These are phyloP conservation scores for Fraxinus quadrangulata DNA, from an alignment of 257 asterid species.

Conservation along the genomic window DNA sequence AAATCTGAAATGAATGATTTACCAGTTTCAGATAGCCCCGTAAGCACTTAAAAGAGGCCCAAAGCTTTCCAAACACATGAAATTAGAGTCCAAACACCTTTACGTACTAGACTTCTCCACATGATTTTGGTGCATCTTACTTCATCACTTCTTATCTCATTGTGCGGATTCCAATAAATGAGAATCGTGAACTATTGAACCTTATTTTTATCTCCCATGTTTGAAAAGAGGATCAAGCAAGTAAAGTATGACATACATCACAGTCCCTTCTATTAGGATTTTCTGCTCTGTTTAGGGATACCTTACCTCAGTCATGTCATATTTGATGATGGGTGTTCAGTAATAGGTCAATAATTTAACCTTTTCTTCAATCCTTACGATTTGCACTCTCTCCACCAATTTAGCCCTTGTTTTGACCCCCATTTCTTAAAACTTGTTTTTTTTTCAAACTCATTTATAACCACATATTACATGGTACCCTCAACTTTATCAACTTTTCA, in stretches of 20 bases:
- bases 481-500: too few species aligned
- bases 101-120: background rate
- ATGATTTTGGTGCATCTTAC: background rate
- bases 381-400: background rate
- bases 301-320: background rate
- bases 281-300: background rate
- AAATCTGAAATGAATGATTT: background rate
- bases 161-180: background rate
- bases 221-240: conserved; percentile 7
- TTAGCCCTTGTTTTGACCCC: too few species aligned
- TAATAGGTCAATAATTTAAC: background rate
- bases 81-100: background rate
- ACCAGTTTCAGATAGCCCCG: background rate
- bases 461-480: too few species aligned
- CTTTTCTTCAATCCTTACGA: background rate
- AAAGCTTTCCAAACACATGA: background rate
- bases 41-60: background rate
- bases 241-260: conserved; percentile 3
- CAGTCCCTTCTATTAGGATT: background rate
- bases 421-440: too few species aligned
- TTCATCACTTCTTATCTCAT: conserved; percentile 3
- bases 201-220: background rate
- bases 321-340: background rate
- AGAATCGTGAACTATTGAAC: background rate
- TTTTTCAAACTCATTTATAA: too few species aligned